Base-by-base conservation (phyloP, 305 asterid species). In the Andrographis paniculata region DNA sequence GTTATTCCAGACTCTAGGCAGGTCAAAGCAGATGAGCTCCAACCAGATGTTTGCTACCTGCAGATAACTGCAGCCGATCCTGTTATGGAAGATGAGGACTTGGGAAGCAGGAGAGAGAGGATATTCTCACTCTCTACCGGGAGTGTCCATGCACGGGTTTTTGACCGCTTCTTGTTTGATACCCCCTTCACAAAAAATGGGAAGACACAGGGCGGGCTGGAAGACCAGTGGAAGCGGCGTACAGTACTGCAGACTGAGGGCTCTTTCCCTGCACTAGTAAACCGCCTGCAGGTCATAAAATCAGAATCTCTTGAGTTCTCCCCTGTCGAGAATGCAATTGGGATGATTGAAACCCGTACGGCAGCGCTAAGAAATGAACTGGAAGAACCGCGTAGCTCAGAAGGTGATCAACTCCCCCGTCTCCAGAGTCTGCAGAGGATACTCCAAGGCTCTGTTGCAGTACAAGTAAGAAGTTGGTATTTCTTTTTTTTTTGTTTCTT, bases 11-110 rank as follows among this genome's bases (percentile, higher is more conserved):
- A 92, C 70, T 92, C 99, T n/a, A 76, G 99, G 52, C 99, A 92
- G 60, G 99, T 92, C 17, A 92, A 84, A 62, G 87, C 86, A 36
- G 94, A 84, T 46, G 99, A 92, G 71, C 77, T 87, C 75, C 94
- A 81, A 76, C 65, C 83, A 24, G 94, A 78, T 46, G 96, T 71
- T 50, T 87, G 96, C 74, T 87, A 92, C 75, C 78, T 92, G 50
- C 99, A 92, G 80, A 92, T 92, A 61, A 92, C 99, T 37, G 99
- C 99, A 16, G 99, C 84, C 41, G 99, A 92, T 69, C 87, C 99
- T 0, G 99, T 92, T 19, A 87, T 84, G 96, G 95, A 92, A 67
- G 97, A 92, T 48, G 99, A 92, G 77, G 99, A 92, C 62, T 70
- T 92, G 65, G 99, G 99, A 57, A 92, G 99, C 74, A 70, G 99